phyloP scores from a whole-genome alignment of 305 asterid species.

The Fraxinus floribunda region DNA sequence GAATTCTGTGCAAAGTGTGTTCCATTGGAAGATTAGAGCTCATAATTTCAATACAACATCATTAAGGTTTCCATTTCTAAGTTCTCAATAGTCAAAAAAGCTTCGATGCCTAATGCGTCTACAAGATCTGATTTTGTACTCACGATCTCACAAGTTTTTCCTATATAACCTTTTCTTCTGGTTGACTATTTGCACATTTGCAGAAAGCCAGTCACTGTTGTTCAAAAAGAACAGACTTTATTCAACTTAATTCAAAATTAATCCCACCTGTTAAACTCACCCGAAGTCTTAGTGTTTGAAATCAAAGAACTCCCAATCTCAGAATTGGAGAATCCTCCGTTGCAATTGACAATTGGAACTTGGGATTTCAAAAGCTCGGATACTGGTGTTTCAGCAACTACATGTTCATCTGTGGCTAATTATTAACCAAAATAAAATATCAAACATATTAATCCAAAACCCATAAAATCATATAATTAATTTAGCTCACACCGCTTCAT shows the following conservation, averaged over 20 bases:
- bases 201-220: neutral
- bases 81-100: neutral
- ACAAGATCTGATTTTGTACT: neutral
- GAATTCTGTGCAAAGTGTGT: neutral
- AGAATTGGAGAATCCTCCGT: constrained; percentile 16
- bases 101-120: neutral
- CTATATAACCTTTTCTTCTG: neutral
- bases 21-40: neutral
- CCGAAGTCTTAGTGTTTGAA: constrained; percentile 30
- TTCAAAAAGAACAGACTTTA: neutral
- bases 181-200: neutral
- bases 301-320: constrained; percentile 24
- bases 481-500: neutral
- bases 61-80: neutral
- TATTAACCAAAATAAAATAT: constrained; percentile 30
- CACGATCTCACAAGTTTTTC: neutral
- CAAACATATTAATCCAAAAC: constrained; percentile 17
- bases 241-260: neutral
- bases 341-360: constrained; percentile 29
- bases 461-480: neutral
- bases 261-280: constrained; percentile 35
- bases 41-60: neutral
- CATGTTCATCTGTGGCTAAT: constrained; percentile 34
- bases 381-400: constrained; percentile 64
- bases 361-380: constrained; percentile 39